Percentiles rank a stretch among this genome's conserved stretches.
Evolutionary conservation across 2,329 filamentous ascomycete genomes (phyloP).

Genomic region (Penicillium capsulatum): DNA sequence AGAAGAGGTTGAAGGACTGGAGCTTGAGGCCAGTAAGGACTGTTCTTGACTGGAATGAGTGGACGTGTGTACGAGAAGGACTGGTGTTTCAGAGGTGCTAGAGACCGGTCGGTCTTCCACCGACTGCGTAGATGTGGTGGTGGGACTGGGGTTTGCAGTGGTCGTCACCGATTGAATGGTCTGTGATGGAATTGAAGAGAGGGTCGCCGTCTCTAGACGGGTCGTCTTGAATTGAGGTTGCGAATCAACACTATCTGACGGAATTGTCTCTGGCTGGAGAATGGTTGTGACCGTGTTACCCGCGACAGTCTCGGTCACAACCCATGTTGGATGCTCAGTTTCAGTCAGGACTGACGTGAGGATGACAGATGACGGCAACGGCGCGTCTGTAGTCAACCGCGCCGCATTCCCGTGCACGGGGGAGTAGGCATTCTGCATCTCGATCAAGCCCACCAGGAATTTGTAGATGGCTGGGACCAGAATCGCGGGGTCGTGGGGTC

Average conservation of each 20-base stretch:
- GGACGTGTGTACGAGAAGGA: too few relatives aligned
- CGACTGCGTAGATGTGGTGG: background rate
- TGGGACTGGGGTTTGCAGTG: background rate
- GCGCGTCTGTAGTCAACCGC: background rate
- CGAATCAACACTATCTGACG: background rate
- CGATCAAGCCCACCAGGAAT: constrained; percentile 14
- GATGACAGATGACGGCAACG: background rate
- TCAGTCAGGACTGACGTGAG: constrained; percentile 14
- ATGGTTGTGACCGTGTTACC: background rate
- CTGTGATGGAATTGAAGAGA: background rate
- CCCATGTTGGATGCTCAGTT: constrained; percentile 8
- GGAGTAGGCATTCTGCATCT: constrained; percentile 23
- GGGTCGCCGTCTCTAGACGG: background rate
- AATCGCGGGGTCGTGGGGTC: background rate
- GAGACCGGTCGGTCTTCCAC: background rate
- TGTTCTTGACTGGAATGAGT: too few relatives aligned
- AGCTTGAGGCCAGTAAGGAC: too few relatives aligned
- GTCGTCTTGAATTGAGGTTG: background rate
- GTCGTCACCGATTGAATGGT: background rate
- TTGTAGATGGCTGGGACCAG: background rate
- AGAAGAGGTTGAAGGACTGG: too few relatives aligned
- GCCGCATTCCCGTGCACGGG: constrained; percentile 1
- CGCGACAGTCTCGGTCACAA: constrained; percentile 3
- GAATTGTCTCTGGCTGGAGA: background rate
- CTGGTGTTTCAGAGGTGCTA: too few relatives aligned